A percentile compares a stretch with the other conserved stretches of the same genome.
Evolutionary conservation across 495 filamentous ascomycete species (phyloP).

Genomic region (Darksidea phi): DNA sequence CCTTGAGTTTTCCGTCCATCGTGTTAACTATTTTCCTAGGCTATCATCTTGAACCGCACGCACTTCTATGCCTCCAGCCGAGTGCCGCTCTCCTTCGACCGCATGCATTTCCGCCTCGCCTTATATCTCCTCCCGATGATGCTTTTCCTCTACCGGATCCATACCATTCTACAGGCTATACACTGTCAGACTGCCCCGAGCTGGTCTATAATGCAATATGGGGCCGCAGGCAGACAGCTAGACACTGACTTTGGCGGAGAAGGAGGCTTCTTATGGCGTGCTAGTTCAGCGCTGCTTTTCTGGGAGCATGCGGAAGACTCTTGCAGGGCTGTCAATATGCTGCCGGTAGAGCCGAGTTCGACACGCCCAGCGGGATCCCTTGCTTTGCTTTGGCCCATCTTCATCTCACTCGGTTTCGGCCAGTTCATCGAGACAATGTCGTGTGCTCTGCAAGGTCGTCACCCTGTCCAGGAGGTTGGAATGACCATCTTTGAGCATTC

Average conservation of each 20-base stretch:
- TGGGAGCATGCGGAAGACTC: slow-evolving; percentile 69
- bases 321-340: slow-evolving; percentile 72
- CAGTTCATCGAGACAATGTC: slow-evolving; percentile 86
- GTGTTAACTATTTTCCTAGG: slow-evolving; percentile 46
- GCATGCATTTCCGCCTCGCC: slow-evolving; percentile 66
- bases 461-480: slow-evolving; percentile 77
- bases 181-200: slow-evolving; percentile 87
- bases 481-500: slow-evolving; percentile 98
- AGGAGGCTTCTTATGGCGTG: slow-evolving; percentile 65
- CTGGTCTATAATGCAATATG: slow-evolving; percentile 71
- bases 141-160: slow-evolving; percentile 67
- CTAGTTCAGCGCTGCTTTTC: slow-evolving; percentile 65
- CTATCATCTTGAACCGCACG: slow-evolving; percentile 85
- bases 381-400: slow-evolving; percentile 82
- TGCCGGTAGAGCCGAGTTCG: slow-evolving; percentile 41
- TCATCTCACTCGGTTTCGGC: slow-evolving; percentile 74
- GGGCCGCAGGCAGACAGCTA: slow-evolving; percentile 61
- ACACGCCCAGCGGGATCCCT: slow-evolving; percentile 65
- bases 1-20: background rate
- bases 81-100: slow-evolving; percentile 64
- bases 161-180: slow-evolving; percentile 73
- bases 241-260: slow-evolving; percentile 71
- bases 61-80: slow-evolving; percentile 89
- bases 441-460: slow-evolving; percentile 84
- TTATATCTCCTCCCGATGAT: slow-evolving; percentile 76